A percentile compares a stretch with the other conserved stretches of the same genome.
Conservation (phyloP, 2,329 filamentous ascomycete species). For the Sclerotinia subarctica region DNA sequence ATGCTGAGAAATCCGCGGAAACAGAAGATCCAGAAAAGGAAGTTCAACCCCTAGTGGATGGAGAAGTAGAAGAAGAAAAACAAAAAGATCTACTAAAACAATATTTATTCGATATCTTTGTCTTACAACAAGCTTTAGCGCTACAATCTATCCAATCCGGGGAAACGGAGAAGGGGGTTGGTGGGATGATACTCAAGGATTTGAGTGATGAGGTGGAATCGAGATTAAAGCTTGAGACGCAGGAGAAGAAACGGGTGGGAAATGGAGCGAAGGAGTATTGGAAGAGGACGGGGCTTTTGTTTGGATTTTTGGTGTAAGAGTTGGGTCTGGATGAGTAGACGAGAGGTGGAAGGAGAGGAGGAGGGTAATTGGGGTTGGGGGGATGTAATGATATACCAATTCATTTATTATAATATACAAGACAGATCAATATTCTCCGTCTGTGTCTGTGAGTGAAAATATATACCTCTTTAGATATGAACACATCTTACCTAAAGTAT, state of each 20-base stretch:
- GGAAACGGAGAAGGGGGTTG: slow-evolving; percentile 37
- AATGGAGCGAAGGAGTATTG: slow-evolving; percentile 74
- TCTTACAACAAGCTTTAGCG: slow-evolving; percentile 50
- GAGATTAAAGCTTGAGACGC: slow-evolving; percentile 49
- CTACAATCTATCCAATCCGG: slow-evolving; percentile 43
- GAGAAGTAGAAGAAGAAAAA: slow-evolving; percentile 20
- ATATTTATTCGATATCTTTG: slow-evolving; percentile 58
- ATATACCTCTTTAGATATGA: too few relatives aligned
- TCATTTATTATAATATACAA: too few relatives aligned
- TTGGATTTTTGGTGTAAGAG: slow-evolving; percentile 66
- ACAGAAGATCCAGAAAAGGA: slow-evolving; percentile 7
- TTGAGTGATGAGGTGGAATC: slow-evolving; percentile 43
- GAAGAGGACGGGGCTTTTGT: slow-evolving; percentile 77
- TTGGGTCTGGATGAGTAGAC: not conserved
- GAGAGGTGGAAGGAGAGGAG: too few relatives aligned
- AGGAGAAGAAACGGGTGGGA: slow-evolving; percentile 51
- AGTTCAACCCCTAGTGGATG: not conserved
- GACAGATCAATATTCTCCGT: too few relatives aligned
- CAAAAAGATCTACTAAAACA: slow-evolving; percentile 52
- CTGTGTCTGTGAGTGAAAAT: too few relatives aligned
- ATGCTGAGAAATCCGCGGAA: not conserved
- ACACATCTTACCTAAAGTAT: too few relatives aligned
- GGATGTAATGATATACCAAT: too few relatives aligned
- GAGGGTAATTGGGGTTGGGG: too few relatives aligned
- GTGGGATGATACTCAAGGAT: slow-evolving; percentile 41